Evolutionary conservation across 176 grass and related monocot species (phyloP).

Genomic region (Dactylis glomerata): DNA sequence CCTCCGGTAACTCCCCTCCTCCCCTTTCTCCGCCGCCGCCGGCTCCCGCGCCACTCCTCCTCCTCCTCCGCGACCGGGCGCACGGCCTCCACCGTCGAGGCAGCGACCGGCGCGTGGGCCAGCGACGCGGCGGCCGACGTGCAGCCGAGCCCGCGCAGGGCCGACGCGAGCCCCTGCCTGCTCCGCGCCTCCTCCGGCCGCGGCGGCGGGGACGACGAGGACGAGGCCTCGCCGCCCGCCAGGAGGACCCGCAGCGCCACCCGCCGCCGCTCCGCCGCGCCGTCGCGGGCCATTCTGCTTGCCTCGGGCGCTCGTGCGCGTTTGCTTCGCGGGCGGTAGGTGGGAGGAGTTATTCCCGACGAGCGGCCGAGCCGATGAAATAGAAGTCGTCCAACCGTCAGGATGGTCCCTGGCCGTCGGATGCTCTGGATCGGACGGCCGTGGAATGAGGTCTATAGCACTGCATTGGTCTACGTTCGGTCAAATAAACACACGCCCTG

Average conservation of each 20-base stretch:
- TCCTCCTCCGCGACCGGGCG: conserved; percentile 28
- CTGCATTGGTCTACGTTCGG: not conserved
- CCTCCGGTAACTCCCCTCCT: conserved; percentile 24
- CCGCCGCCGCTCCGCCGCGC: conserved; percentile 11
- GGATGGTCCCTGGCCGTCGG: not conserved
- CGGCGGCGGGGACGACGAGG: not conserved
- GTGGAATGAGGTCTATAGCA: not conserved
- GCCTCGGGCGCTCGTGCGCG: not conserved
- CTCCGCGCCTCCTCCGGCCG: not conserved
- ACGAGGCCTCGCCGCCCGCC: not conserved
- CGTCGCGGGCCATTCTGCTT: conserved; percentile 41
- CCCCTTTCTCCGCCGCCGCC: conserved; percentile 23
- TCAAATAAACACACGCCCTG: not conserved
- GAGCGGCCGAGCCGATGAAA: not conserved
- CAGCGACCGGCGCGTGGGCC: conserved; percentile 29
- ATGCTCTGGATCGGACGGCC: conserved; percentile 13
- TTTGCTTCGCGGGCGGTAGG: conserved; percentile 20
- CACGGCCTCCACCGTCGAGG: not conserved
- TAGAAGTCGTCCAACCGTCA: not conserved
- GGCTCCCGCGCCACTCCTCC: not conserved
- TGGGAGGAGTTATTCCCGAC: not conserved
- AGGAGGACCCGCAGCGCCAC: conserved; percentile 30
- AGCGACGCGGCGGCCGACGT: conserved; percentile 35
- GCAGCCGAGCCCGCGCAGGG: conserved; percentile 70
- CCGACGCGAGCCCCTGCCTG: conserved; percentile 30